A percentile compares a stretch with the other conserved stretches of the same genome.
These are phyloP conservation scores for Phytophthora podocarpi DNA, from an alignment of 352 stramenopile genomes.

Conservation along the genomic window DNA sequence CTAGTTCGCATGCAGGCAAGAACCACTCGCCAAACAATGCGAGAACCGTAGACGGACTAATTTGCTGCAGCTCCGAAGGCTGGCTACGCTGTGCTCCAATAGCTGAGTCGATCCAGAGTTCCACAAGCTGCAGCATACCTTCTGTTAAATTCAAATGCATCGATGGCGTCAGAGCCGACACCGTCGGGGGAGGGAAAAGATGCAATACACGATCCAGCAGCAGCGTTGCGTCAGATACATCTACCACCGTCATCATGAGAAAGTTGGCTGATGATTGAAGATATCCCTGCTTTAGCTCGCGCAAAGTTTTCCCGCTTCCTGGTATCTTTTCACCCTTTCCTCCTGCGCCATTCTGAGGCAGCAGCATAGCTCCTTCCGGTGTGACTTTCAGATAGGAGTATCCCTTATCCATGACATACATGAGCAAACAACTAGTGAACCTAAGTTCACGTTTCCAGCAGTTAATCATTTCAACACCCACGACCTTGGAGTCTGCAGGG, in stretches of 20 bases:
- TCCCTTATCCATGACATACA: slow-evolving; percentile 81
- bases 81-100: slow-evolving; percentile 64
- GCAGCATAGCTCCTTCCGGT: slow-evolving; percentile 54
- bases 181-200: slow-evolving; percentile 71
- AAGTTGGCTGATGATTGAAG: slow-evolving; percentile 75
- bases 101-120: slow-evolving; percentile 83
- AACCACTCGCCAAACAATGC: slow-evolving; percentile 90
- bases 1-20: slow-evolving; percentile 79
- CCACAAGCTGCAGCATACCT: slow-evolving; percentile 72
- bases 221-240: slow-evolving; percentile 70
- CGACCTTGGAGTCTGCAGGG: slow-evolving; percentile 54
- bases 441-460: slow-evolving; percentile 87
- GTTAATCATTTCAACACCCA: slow-evolving; percentile 74
- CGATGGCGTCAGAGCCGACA: slow-evolving; percentile 63
- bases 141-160: slow-evolving; percentile 80
- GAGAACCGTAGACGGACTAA: slow-evolving; percentile 82
- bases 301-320: slow-evolving; percentile 45
- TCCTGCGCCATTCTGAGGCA: slow-evolving; percentile 41
- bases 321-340: slow-evolving; percentile 34
- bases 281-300: slow-evolving; percentile 71
- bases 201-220: slow-evolving; percentile 83
- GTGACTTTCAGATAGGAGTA: slow-evolving; percentile 77
- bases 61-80: slow-evolving; percentile 64
- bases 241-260: slow-evolving; percentile 62
- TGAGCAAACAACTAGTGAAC: slow-evolving; percentile 80